Conservation (phyloP, 257 asterid genomes). For the Ballota nigra region DNA sequence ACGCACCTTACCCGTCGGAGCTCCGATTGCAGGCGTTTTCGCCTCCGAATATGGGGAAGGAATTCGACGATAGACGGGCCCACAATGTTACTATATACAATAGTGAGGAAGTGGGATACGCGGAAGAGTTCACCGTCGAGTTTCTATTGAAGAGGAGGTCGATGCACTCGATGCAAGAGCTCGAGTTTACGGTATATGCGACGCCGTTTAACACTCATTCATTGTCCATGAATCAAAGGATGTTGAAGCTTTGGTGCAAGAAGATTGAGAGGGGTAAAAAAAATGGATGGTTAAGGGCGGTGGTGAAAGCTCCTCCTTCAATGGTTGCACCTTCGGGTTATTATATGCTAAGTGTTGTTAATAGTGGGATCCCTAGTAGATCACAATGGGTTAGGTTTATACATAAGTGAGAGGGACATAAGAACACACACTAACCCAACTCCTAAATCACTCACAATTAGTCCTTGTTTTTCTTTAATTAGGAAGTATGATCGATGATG, state of each 20-base stretch:
- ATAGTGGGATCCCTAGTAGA: constrained; percentile 53
- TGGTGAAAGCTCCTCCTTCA: constrained; percentile 56
- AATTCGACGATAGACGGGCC: constrained; percentile 40
- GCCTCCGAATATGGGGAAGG: constrained; percentile 39
- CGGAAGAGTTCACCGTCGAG: constrained; percentile 36
- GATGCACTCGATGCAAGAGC: constrained; percentile 17
- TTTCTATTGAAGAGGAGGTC: constrained; percentile 23
- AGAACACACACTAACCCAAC: neutral
- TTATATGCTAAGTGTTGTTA: constrained; percentile 60
- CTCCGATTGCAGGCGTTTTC: constrained; percentile 56
- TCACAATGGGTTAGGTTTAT: constrained; percentile 59
- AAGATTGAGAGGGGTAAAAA: constrained; percentile 23
- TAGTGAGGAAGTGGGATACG: constrained; percentile 32
- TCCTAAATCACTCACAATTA: neutral
- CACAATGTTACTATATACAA: constrained; percentile 33
- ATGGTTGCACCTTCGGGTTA: constrained; percentile 66
- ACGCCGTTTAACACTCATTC: constrained; percentile 69
- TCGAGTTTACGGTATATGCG: constrained; percentile 41
- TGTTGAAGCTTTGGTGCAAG: constrained; percentile 46
- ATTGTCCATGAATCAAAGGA: constrained; percentile 61
- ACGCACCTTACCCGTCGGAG: constrained; percentile 52
- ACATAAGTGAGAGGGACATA: constrained; percentile 20
- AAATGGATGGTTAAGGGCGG: constrained; percentile 42
- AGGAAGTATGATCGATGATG: neutral
- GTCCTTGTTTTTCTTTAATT: neutral